phyloP scores from a whole-genome alignment of 2,329 filamentous ascomycete species.

The Alternaria ethzedia region DNA sequence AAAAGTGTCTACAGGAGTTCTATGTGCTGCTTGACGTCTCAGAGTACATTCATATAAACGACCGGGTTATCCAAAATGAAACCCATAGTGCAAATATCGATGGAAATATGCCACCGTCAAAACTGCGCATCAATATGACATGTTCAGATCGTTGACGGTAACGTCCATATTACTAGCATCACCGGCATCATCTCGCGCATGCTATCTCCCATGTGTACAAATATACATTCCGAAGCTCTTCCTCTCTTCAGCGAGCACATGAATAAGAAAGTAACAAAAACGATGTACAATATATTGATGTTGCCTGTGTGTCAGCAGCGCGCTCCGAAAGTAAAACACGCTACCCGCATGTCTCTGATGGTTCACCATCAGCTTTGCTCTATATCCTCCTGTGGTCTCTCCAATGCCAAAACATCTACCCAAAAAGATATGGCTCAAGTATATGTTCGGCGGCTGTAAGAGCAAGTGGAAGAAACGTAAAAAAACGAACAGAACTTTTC shows the following conservation, averaged over 20 bases:
- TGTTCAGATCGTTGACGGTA: background rate
- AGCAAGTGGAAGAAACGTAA: background rate
- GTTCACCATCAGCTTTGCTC: background rate
- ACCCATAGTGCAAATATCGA: background rate
- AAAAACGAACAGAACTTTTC: background rate
- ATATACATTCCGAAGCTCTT: rapidly evolving
- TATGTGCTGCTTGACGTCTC: background rate
- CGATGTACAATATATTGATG: background rate
- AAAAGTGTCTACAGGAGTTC: background rate
- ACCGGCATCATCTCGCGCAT: background rate
- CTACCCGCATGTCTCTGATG: background rate
- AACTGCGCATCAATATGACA: background rate
- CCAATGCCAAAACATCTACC: too few relatives aligned
- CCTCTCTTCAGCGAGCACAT: background rate
- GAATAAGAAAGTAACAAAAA: background rate
- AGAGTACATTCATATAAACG: background rate
- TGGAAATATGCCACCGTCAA: background rate
- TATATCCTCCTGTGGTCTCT: background rate
- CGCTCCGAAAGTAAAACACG: background rate
- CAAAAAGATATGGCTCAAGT: too few relatives aligned
- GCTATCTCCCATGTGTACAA: background rate
- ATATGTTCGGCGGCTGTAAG: background rate
- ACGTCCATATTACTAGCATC: background rate
- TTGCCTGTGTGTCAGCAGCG: background rate
- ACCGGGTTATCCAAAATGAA: background rate